A percentile compares a stretch with the other conserved stretches of the same genome.
These are phyloP conservation scores for Talaromyces liani DNA, from an alignment of 495 filamentous ascomycete genomes.

Conservation along the genomic window DNA sequence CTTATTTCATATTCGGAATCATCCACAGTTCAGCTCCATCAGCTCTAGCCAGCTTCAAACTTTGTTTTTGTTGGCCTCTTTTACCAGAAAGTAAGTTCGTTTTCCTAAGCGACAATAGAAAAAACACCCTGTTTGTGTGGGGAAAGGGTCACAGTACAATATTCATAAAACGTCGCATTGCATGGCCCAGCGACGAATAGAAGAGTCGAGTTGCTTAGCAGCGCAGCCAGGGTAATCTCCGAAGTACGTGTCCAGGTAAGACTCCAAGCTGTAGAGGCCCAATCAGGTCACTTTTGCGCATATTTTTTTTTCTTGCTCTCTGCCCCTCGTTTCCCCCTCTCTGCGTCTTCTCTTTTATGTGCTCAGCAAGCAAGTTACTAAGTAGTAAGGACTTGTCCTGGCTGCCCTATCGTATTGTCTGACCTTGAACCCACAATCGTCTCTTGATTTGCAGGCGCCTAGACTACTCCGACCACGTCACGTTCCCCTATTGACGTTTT, in stretches of 20 bases:
- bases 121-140: background rate
- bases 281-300: background rate
- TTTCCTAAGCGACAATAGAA: background rate
- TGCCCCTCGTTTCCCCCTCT: constrained; percentile 18
- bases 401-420: background rate
- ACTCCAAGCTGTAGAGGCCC: background rate
- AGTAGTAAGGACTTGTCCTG: background rate
- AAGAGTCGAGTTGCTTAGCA: background rate
- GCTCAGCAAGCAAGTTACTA: background rate
- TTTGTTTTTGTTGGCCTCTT: background rate
- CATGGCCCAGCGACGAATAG: background rate
- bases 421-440: background rate
- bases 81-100: background rate
- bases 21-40: background rate
- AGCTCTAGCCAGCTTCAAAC: background rate
- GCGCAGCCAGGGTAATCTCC: background rate
- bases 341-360: constrained; percentile 11
- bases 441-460: background rate
- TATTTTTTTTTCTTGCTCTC: constrained; percentile 13
- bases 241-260: background rate
- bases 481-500: background rate
- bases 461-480: background rate
- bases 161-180: background rate
- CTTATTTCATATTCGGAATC: background rate
- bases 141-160: background rate